These are phyloP conservation scores for Phytophthora vignae DNA, from an alignment of 352 stramenopile genomes.

Conservation along the genomic window DNA sequence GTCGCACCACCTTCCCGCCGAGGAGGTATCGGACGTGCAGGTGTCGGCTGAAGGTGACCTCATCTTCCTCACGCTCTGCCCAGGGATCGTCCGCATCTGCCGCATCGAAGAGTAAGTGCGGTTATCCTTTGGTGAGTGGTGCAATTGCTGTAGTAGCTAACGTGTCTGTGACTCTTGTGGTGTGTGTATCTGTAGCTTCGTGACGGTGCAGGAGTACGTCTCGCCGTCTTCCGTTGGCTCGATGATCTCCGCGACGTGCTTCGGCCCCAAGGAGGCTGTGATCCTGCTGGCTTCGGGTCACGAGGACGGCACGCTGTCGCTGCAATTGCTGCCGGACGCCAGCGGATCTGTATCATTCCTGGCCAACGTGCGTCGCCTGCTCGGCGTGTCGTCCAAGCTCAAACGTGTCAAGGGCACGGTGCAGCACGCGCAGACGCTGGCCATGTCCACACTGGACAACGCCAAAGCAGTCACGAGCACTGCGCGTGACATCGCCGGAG, in stretches of 20 bases:
- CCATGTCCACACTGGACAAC: constrained; percentile 82
- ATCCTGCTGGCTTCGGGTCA: constrained; percentile 78
- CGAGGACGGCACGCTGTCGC: constrained; percentile 74
- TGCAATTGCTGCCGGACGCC: constrained; percentile 84
- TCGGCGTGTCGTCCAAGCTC: constrained; percentile 83
- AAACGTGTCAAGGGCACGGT: constrained; percentile 91
- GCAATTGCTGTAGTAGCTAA: neutral
- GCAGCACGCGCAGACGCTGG: constrained; percentile 87
- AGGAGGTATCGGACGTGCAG: constrained; percentile 58
- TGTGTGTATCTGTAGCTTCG: constrained; percentile 54
- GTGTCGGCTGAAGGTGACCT: constrained; percentile 78
- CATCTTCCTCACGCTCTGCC: constrained; percentile 68
- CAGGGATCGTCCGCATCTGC: constrained; percentile 65
- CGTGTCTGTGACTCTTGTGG: neutral
- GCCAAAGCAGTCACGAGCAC: constrained; percentile 87
- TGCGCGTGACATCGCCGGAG: constrained; percentile 84
- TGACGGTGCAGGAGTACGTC: constrained; percentile 79
- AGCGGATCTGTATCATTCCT: constrained; percentile 83
- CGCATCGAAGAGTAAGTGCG: constrained; percentile 82
- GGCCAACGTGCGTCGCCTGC: constrained; percentile 69
- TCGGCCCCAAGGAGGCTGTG: constrained; percentile 82
- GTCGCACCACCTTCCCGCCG: constrained; percentile 50
- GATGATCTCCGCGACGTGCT: constrained; percentile 63
- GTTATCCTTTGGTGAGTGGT: neutral
- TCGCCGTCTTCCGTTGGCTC: constrained; percentile 39